Conservation (phyloP, 225 moss, liverwort and hornwort genomes). For the Physcomitrellopsis africana region DNA sequence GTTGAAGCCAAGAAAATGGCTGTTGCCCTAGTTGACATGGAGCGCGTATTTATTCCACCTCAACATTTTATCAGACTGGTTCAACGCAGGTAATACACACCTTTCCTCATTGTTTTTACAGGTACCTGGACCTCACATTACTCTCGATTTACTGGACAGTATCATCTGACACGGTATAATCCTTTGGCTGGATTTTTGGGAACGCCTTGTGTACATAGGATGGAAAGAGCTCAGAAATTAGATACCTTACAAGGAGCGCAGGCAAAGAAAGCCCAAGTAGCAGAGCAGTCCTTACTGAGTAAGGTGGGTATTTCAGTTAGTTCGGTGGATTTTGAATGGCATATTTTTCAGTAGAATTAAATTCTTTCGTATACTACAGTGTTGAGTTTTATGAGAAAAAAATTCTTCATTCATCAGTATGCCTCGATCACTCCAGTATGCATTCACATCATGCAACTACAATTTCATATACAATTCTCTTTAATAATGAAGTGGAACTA, state of each 20-base stretch:
- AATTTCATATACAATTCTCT: no score
- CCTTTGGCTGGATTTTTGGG: slow-evolving; percentile 5
- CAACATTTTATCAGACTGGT: slow-evolving; percentile 95
- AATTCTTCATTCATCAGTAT: no score
- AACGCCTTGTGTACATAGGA: slow-evolving; percentile 40
- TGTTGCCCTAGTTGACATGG: slow-evolving; percentile 86
- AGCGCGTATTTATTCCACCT: slow-evolving; percentile 88
- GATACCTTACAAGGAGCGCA: slow-evolving; percentile 69
- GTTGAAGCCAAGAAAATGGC: slow-evolving; percentile 84
- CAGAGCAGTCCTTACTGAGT: slow-evolving; percentile 77
- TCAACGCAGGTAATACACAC: slow-evolving; percentile 66
- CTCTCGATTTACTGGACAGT: background rate
- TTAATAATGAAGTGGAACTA: no score
- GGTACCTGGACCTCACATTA: background rate
- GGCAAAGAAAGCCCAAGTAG: slow-evolving; percentile 74
- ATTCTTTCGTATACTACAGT: background rate
- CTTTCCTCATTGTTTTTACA: background rate
- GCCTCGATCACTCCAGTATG: no score
- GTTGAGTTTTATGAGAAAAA: no score
- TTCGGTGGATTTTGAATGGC: background rate
- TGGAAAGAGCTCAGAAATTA: slow-evolving; percentile 81
- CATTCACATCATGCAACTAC: no score
- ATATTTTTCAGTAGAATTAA: background rate
- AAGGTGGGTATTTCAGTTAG: slow-evolving; percentile 49
- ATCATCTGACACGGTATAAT: background rate